Conservation (phyloP, 768 basidiomycete genomes). For the Trametes maxima region DNA sequence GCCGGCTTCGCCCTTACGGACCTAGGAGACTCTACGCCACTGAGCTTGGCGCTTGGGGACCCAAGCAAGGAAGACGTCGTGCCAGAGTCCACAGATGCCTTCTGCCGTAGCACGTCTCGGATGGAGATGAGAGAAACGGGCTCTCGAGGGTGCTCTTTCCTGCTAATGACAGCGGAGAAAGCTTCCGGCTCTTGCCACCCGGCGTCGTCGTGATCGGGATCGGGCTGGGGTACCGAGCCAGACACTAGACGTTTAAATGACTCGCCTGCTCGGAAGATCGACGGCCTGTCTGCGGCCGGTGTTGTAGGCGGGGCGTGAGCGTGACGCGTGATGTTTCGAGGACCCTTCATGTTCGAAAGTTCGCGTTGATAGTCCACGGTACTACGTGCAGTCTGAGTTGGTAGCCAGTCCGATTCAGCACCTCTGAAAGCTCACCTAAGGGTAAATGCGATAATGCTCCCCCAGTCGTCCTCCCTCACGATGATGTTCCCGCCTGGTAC, state of each 20-base stretch:
- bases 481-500: slow-evolving; percentile 69
- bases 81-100: slow-evolving; percentile 41
- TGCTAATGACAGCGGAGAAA: slow-evolving; percentile 58
- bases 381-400: slow-evolving; percentile 36
- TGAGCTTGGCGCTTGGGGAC: slow-evolving; percentile 18
- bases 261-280: slow-evolving; percentile 50
- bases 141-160: slow-evolving; percentile 68
- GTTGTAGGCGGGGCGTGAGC: slow-evolving; percentile 22
- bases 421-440: slow-evolving; percentile 49
- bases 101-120: slow-evolving; percentile 63
- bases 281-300: slow-evolving; percentile 38
- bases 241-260: slow-evolving; percentile 54
- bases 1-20: slow-evolving; percentile 61
- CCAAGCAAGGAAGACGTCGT: slow-evolving; percentile 28
- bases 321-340: slow-evolving; percentile 1
- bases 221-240: slow-evolving; percentile 41
- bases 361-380: slow-evolving; percentile 59
- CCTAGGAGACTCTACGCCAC: slow-evolving; percentile 34
- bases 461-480: slow-evolving; percentile 73
- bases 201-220: slow-evolving; percentile 61
- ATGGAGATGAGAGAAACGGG: slow-evolving; percentile 54
- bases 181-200: slow-evolving; percentile 64
- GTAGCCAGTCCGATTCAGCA: neutral
- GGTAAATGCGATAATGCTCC: slow-evolving; percentile 78
- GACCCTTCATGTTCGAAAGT: slow-evolving; percentile 34